Base-by-base conservation (phyloP, 805 yeast genomes). In the Teunomyces cretensis region DNA sequence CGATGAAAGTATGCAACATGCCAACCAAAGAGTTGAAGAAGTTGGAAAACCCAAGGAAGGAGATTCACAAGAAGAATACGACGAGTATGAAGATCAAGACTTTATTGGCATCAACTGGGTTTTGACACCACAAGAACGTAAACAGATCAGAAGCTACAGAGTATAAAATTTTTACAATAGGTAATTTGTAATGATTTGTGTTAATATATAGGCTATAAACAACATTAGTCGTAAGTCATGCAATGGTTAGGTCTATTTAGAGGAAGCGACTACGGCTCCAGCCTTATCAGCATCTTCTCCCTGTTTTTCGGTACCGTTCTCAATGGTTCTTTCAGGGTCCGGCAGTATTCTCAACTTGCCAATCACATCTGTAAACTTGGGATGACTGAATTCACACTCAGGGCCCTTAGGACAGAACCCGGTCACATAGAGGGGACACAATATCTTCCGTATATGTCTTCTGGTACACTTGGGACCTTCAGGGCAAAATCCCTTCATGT, bases 401-500 rank as follows among this genome's bases (percentile, higher is more conserved):
- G 82, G 80, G 13, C 55, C 50, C 42, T 52, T 48, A 32, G 57
- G 68, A 59, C 53, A 57, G 61, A 51, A 56, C 1, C 99, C 99
- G 0, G 91, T 81, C 43, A 94, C 61, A 64, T 80, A 94, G 43
- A 83, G 69, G 13, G 86, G 91, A 67, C 99, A 94, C 45, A 87
- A 60, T 6, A 78, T 76, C 55, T 83, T 83, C 48, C 90, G 73
- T 6, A 88, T 78, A 60, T 94, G 99, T 54, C 96, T 77, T 53
- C 82, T 83, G 9, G 80, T 75, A 65, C 99, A 94, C 17, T 75
- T 74, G 8, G 97, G 96, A 0, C 99, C 99, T 54, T 84, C 86
- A 9, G 88, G 86, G 68, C 99, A 94, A 61, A 89, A 94, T 0
- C 99, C 99, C 55, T 79, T 73, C 41, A 84, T 84, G 62, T 91